These are phyloP conservation scores for Coix lacrymajobi DNA, from an alignment of 176 grass and related monocot genomes.

Conservation along the genomic window DNA sequence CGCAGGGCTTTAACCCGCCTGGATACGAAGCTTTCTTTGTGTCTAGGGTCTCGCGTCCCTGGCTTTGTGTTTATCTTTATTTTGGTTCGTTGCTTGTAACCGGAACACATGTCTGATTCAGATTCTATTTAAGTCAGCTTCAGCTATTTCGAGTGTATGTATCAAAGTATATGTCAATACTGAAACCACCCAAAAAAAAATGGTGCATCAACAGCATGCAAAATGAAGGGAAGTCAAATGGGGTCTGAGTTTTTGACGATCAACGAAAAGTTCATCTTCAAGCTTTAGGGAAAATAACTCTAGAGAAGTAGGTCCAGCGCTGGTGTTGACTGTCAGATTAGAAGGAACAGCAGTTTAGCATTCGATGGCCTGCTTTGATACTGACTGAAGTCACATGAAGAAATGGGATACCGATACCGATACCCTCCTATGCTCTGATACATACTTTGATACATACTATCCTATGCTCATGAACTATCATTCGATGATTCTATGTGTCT, in stretches of 20 bases:
- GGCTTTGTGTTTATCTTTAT: background rate
- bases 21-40: background rate
- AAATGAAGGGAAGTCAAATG: background rate
- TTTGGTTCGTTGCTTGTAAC: background rate
- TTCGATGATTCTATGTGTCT: background rate
- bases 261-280: background rate
- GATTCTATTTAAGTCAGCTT: background rate
- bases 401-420: background rate
- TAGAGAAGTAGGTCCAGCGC: too few relatives aligned
- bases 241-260: background rate
- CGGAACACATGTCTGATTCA: background rate
- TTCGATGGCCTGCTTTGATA: background rate
- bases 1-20: too few relatives aligned
- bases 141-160: background rate
- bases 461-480: conserved; percentile 1
- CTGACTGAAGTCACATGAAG: background rate
- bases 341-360: background rate
- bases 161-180: background rate
- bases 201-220: background rate
- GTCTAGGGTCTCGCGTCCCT: background rate
- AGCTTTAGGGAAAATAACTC: background rate
- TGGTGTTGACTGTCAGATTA: background rate
- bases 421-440: too few relatives aligned
- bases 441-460: background rate
- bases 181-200: background rate